Base-by-base conservation (phyloP, 306 rosid species). In the Rosa chinensis region DNA sequence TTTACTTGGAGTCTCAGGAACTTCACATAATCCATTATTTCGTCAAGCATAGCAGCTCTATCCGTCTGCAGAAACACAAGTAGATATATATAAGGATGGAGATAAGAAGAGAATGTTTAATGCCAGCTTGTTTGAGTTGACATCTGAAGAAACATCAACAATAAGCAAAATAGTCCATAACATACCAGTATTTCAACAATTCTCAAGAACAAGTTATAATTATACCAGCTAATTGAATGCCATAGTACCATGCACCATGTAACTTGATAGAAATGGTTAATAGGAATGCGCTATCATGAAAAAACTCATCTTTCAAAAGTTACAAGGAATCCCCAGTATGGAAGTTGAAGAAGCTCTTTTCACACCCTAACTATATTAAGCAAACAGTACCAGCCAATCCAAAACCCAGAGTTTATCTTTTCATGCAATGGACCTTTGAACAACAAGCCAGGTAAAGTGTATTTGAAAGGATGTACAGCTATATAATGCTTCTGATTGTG, bases 11-110 rank as follows among this genome's bases (percentile, higher is more conserved):
- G 98, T 83, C 92, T 93, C 70, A 94, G 88, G 87, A 94, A 94
- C 93, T 94, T 94, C 82, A 94, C 98, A 63, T 94, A 94, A 86
- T 94, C 98, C 84, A 92, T 95, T 64, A 94, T 94, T 83, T 94
- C 98, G 73, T 94, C 98, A 10, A 94, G 94, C 98, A 94, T 94
- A 45, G 94, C 98, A 82, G 98, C 98, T 88, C 94, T 89, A 84
- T 94, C 97, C 17, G 97, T 89, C 98, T 94, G 87, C 81, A 66
- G 45, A 52, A 85, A 83, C 75, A 78, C 20, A 45, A 68, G 32
- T 45, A 74, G 53, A 11, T 59, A 49, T 37, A 56, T 68, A 20
- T 48, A 67, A 53, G 56, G 16, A 55, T 16, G 32, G 5, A 55
- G 18, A 44, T 32, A 45, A 9, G 32, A 75, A 28, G 32, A 45